Percentiles rank a stretch among this genome's conserved stretches.
phyloP scores from a whole-genome alignment of 176 grass and related monocot species.

The Poa annua region DNA sequence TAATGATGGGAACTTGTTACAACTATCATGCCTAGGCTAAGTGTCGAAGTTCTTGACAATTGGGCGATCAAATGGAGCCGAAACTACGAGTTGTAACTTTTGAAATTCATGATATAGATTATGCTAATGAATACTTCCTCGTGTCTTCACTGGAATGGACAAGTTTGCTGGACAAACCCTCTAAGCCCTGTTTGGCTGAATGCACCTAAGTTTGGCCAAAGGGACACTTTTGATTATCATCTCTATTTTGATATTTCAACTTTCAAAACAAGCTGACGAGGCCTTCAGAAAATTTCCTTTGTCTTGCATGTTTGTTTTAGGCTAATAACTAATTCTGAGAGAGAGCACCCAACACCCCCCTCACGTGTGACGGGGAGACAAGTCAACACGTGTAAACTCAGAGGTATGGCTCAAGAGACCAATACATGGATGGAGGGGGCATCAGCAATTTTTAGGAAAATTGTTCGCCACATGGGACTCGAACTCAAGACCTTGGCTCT shows the following conservation, averaged over 20 bases:
- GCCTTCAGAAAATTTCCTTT: background rate
- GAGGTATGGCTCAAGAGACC: too few species aligned
- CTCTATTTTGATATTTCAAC: constrained; percentile 18
- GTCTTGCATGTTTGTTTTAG: constrained; percentile 13
- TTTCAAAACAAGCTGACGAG: background rate
- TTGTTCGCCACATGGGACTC: too few species aligned
- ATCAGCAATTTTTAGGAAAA: too few species aligned
- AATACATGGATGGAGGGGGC: too few species aligned
- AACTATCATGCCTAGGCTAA: background rate
- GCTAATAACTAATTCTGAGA: constrained; percentile 5
- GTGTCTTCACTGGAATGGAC: background rate
- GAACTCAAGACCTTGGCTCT: too few species aligned
- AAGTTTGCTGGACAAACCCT: background rate
- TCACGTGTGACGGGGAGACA: too few species aligned
- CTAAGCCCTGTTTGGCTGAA: background rate
- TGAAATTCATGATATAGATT: background rate
- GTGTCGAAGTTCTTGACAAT: background rate
- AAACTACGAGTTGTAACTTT: background rate
- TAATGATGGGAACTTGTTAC: background rate
- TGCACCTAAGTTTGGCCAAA: constrained; percentile 24
- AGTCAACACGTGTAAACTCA: too few species aligned
- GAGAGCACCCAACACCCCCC: background rate
- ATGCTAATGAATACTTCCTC: background rate
- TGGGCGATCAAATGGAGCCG: background rate
- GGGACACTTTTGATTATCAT: background rate